phyloP scores from a whole-genome alignment of 176 grass and related monocot genomes.

The Phoenix dactylifera region DNA sequence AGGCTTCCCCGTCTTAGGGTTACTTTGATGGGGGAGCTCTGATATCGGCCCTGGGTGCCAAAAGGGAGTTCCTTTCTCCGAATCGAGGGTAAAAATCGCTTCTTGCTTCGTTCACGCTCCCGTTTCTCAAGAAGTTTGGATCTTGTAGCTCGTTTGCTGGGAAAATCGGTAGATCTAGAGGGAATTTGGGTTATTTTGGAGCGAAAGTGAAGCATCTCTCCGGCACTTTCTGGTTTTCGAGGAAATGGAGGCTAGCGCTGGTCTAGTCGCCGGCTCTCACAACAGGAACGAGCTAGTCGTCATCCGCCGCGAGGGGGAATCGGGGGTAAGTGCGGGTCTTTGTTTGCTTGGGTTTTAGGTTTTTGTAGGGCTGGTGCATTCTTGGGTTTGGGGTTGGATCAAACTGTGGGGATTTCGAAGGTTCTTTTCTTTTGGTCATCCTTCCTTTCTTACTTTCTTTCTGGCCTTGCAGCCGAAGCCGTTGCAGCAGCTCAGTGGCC shows the following conservation, averaged over 20 bases:
- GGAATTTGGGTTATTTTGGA: too few species aligned
- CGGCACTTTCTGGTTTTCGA: neutral
- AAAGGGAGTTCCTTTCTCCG: too few species aligned
- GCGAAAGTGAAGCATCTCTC: too few species aligned
- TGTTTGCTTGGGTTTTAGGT: neutral
- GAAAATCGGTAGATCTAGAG: too few species aligned
- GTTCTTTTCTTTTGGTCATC: neutral
- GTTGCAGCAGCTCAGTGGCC: conserved; percentile 42
- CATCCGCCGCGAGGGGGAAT: conserved; percentile 83
- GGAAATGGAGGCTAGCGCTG: conserved; percentile 86
- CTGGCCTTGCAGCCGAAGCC: conserved; percentile 32
- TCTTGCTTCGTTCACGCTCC: too few species aligned
- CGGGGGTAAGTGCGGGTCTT: conserved; percentile 40
- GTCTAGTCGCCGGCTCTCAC: conserved; percentile 77
- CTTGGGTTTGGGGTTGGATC: neutral
- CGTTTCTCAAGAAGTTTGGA: too few species aligned
- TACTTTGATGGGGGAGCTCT: too few species aligned
- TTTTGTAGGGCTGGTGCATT: neutral
- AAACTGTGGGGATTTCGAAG: too few species aligned
- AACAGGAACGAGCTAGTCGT: conserved; percentile 95
- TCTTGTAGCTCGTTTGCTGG: too few species aligned
- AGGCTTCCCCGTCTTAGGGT: too few species aligned
- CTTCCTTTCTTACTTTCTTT: conserved; percentile 12
- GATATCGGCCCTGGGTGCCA: too few species aligned
- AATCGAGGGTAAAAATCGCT: too few species aligned